phyloP scores from a whole-genome alignment of 768 basidiomycete species.

The Termitomyces sp. region DNA sequence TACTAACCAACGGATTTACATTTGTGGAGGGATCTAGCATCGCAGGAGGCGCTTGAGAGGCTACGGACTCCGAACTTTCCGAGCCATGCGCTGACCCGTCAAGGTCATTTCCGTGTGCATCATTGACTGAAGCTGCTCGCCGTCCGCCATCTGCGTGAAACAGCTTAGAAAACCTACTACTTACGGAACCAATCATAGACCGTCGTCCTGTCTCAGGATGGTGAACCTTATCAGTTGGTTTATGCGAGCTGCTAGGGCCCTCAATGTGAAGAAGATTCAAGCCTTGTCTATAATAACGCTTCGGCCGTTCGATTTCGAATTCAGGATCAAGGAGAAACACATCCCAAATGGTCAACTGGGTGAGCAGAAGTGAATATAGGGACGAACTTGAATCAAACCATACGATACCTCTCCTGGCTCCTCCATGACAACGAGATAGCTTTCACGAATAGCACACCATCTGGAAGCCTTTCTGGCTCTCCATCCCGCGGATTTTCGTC shows the following conservation, averaged over 20 bases:
- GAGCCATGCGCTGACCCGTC: constrained; percentile 18
- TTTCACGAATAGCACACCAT: constrained; percentile 93
- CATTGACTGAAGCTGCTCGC: constrained; percentile 17
- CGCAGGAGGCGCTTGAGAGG: constrained; percentile 44
- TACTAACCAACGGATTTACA: constrained; percentile 45
- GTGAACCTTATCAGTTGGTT: constrained; percentile 7
- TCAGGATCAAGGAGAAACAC: constrained; percentile 90
- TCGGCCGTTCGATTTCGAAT: constrained; percentile 89
- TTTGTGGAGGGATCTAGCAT: constrained; percentile 85
- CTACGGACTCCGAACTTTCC: constrained; percentile 24
- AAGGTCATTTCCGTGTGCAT: constrained; percentile 5
- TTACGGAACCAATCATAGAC: constrained; percentile 49
- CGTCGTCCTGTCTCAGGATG: constrained; percentile 26
- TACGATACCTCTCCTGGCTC: constrained; percentile 79
- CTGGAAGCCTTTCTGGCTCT: constrained; percentile 59
- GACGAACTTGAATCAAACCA: background rate
- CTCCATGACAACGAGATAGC: constrained; percentile 82
- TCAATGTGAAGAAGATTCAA: constrained; percentile 58
- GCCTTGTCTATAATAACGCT: constrained; percentile 84
- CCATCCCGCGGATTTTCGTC: constrained; percentile 63
- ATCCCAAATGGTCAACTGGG: constrained; percentile 81
- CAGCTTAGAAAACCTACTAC: constrained; percentile 40
- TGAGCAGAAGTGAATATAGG: constrained; percentile 25
- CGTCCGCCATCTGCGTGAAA: constrained; percentile 33
- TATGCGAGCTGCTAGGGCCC: constrained; percentile 14